A percentile compares a stretch with the other conserved stretches of the same genome.
These are phyloP conservation scores for Cladosporium sphaerospermum DNA, from an alignment of 2,329 filamentous ascomycete species.

Conservation along the genomic window DNA sequence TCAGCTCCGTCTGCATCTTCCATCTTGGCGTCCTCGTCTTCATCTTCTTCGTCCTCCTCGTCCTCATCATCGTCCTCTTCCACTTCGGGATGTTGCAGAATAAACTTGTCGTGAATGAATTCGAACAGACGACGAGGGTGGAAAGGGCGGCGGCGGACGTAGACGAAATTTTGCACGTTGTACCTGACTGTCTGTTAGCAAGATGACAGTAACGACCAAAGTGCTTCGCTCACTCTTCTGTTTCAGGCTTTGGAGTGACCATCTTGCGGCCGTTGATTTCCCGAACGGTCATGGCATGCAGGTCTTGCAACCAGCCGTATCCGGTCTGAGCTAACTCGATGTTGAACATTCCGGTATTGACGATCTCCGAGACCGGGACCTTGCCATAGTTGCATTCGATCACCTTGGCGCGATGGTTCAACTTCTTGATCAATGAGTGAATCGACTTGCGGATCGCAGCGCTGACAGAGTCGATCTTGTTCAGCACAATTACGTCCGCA, in stretches of 20 bases:
- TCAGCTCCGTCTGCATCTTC: slow-evolving; percentile 23
- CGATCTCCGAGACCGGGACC: slow-evolving; percentile 56
- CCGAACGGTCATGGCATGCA: slow-evolving; percentile 61
- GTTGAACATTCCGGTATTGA: slow-evolving; percentile 61
- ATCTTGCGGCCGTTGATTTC: slow-evolving; percentile 50
- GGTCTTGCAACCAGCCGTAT: slow-evolving; percentile 63
- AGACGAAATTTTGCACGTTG: slow-evolving; percentile 65
- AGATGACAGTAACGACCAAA: too few relatives aligned
- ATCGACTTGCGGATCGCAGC: slow-evolving; percentile 30
- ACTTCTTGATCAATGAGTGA: slow-evolving; percentile 36
- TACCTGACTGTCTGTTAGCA: slow-evolving; percentile 38
- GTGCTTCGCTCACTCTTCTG: slow-evolving; percentile 49
- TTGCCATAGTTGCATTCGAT: slow-evolving; percentile 54
- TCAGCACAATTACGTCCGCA: slow-evolving; percentile 65
- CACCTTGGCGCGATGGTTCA: slow-evolving; percentile 63
- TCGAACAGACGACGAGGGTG: slow-evolving; percentile 37
- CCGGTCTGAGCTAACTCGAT: slow-evolving; percentile 58
- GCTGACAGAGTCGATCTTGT: slow-evolving; percentile 60
- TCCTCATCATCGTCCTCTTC: slow-evolving; percentile 31
- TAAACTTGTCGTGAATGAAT: slow-evolving; percentile 39
- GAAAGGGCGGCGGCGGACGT: slow-evolving; percentile 47
- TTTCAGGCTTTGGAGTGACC: slow-evolving; percentile 62
- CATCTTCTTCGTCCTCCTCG: slow-evolving; percentile 23
- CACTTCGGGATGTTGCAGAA: slow-evolving; percentile 35
- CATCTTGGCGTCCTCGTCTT: slow-evolving; percentile 18